These are phyloP conservation scores for Pythium folliculosum DNA, from an alignment of 352 stramenopile genomes.

Conservation along the genomic window DNA sequence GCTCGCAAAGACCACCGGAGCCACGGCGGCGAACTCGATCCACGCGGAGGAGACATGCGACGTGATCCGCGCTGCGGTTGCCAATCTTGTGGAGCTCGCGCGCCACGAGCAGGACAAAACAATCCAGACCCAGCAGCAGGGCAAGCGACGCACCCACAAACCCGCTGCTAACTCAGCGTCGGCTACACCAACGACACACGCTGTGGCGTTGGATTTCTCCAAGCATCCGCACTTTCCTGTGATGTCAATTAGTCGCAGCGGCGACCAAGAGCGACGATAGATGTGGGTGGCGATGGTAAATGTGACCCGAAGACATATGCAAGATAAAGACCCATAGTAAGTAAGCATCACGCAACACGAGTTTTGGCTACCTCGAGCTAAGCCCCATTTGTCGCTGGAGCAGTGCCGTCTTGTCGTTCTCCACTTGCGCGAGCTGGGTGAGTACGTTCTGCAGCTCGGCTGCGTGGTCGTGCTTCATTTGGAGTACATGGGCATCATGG, in stretches of 20 bases:
- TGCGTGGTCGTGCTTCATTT: slow-evolving; percentile 61
- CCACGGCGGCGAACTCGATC: slow-evolving; percentile 19
- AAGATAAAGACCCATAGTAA: neutral
- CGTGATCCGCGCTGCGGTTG: slow-evolving; percentile 60
- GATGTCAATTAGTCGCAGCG: slow-evolving; percentile 36
- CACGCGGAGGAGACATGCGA: slow-evolving; percentile 52
- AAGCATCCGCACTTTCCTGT: slow-evolving; percentile 73
- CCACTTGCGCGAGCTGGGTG: slow-evolving; percentile 56
- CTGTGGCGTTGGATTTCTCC: slow-evolving; percentile 52
- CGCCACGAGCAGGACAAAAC: slow-evolving; percentile 40
- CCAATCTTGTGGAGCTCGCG: slow-evolving; percentile 63
- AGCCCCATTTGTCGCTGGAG: slow-evolving; percentile 41
- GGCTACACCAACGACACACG: neutral
- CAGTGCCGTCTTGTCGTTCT: slow-evolving; percentile 69
- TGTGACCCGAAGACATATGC: neutral
- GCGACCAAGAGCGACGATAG: slow-evolving; percentile 23
- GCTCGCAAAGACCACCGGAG: slow-evolving; percentile 20
- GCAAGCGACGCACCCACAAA: neutral
- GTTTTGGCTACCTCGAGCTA: neutral
- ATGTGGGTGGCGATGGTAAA: neutral
- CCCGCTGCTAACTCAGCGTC: neutral
- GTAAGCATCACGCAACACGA: neutral
- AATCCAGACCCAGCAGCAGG: neutral
- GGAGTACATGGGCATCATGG: slow-evolving; percentile 46
- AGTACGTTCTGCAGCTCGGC: slow-evolving; percentile 68